These are phyloP conservation scores for Pseudogymnoascus sp. DNA, from an alignment of 2,329 filamentous ascomycete genomes.

Conservation along the genomic window DNA sequence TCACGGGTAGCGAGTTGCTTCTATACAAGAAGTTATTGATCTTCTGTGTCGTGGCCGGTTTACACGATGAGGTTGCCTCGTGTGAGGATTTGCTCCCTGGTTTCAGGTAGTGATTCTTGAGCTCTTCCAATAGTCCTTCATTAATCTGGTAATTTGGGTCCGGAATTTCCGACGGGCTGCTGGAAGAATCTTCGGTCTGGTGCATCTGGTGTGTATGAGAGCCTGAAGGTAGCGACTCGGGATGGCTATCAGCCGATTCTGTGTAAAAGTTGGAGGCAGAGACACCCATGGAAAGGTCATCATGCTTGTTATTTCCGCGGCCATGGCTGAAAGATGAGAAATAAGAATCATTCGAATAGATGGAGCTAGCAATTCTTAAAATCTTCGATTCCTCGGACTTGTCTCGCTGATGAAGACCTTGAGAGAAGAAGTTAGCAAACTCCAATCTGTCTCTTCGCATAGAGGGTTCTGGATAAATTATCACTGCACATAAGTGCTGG, in stretches of 20 bases:
- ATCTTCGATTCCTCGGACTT: background rate
- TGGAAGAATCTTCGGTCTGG: background rate
- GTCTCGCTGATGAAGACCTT: background rate
- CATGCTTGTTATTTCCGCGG: background rate
- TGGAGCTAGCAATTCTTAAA: background rate
- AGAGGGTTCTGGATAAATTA: too few relatives aligned
- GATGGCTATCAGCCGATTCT: background rate
- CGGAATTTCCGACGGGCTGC: background rate
- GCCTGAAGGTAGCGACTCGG: background rate
- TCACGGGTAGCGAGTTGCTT: background rate
- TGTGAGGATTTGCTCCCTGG: background rate
- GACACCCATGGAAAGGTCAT: background rate
- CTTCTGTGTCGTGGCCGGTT: background rate
- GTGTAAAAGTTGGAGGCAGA: background rate
- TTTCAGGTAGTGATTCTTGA: slow-evolving; percentile 2
- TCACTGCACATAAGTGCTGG: background rate
- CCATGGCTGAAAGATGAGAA: background rate
- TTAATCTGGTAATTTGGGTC: background rate
- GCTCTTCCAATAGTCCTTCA: background rate
- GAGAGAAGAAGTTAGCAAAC: background rate
- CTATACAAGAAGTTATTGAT: slow-evolving; percentile 1
- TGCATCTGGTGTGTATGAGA: background rate
- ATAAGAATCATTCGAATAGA: background rate
- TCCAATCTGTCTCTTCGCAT: background rate
- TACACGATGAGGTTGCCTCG: background rate